Evolutionary conservation across 108 stramenopile species (phyloP), one percentile per base, ranked within the genome.

Genomic region (Craspedostauros australis): DNA sequence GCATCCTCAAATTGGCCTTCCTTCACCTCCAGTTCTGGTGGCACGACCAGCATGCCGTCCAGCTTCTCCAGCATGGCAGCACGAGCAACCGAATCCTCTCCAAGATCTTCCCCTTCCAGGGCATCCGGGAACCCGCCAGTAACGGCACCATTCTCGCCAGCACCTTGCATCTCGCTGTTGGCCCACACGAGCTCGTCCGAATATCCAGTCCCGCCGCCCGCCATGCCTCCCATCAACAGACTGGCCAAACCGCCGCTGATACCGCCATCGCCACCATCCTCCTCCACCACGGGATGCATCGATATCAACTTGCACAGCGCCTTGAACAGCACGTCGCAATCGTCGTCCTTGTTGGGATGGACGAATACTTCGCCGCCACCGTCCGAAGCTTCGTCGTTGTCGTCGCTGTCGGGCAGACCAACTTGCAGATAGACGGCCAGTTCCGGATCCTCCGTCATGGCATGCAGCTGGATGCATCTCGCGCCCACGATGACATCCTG

Each of bases 1-100:
- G 75, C 79, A 54, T 77, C 74, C 48, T 75, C 76, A 72, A 82
- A 82, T 38, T 80, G 80, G 16, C 79, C 81, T 34, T 70, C 75
- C 28, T 46, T 48, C 12, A 68, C 64, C 53, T 83, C 74, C 36
- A 73, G 62, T 33, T 80, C 73, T 5, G 86, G 80, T 23, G 74
- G 77, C 14, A 87, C 86, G 16, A 83, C 62, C 40, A 87, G 50
- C 43, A 87, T 47, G 37, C 54, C 54, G 27, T 76, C 79, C 5
- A 80, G 54, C 15, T 59, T 66, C 24, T 69, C 57, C 44, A 80
- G 46, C 79, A 80, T 80, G 15, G 67, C 63, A 22, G 54, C 56
- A 11, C 78, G 71, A n/a, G 19, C 39, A 42, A 39, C 41, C 6
- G 41, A 39, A 15, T 56, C 63, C 5, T 51, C 50, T 14, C 44